phyloP scores from a whole-genome alignment of 176 grass and related monocot genomes.

The Canna indica region DNA sequence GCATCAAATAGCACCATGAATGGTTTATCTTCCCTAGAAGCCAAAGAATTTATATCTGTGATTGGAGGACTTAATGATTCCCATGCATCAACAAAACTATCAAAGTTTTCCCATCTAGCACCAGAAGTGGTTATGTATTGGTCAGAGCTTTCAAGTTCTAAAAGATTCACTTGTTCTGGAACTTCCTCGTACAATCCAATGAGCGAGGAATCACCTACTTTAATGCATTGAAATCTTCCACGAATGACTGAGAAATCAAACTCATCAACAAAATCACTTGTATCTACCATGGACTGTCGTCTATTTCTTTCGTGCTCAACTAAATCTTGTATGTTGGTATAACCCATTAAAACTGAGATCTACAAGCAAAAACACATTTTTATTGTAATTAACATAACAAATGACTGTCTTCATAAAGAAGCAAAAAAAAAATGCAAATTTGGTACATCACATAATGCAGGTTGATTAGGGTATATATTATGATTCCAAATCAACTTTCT shows the following conservation, averaged over 20 bases:
- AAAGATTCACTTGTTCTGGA: slow-evolving; percentile 27
- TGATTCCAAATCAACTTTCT: too few relatives aligned
- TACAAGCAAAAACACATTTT: slow-evolving; percentile 33
- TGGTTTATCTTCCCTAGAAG: slow-evolving; percentile 29
- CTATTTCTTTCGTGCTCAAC: slow-evolving; percentile 45
- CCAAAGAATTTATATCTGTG: slow-evolving; percentile 18
- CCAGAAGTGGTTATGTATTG: slow-evolving; percentile 32
- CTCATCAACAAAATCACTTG: slow-evolving; percentile 45
- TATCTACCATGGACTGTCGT: slow-evolving; percentile 30
- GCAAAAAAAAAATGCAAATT: too few relatives aligned
- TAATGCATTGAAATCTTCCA: slow-evolving; percentile 68
- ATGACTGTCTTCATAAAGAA: not conserved
- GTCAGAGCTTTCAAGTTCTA: slow-evolving; percentile 31
- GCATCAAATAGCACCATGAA: slow-evolving; percentile 4
- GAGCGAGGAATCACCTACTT: slow-evolving; percentile 59
- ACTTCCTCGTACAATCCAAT: slow-evolving; percentile 63
- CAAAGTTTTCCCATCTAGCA: not conserved
- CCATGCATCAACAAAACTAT: slow-evolving; percentile 29
- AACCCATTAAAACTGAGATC: slow-evolving; percentile 60
- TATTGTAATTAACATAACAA: slow-evolving; percentile 20
- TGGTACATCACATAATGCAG: too few relatives aligned
- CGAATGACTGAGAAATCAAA: slow-evolving; percentile 45
- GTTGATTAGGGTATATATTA: too few relatives aligned
- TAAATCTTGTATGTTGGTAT: slow-evolving; percentile 46
- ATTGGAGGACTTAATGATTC: slow-evolving; percentile 20